These are phyloP conservation scores for Hypoxylon lenormandii DNA, from an alignment of 495 filamentous ascomycete species.

Conservation along the genomic window DNA sequence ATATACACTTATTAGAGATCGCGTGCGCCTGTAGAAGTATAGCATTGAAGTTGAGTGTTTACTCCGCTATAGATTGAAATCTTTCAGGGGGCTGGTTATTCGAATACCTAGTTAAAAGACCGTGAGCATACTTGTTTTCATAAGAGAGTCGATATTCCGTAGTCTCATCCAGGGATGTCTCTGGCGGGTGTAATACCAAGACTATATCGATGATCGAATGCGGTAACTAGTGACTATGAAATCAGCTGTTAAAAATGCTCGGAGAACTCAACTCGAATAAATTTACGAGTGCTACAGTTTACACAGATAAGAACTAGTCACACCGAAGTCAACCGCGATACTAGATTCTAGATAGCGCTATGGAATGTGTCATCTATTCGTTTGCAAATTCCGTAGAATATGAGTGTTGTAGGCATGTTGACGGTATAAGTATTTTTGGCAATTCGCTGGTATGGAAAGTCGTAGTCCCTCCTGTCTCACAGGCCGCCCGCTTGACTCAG, in stretches of 20 bases:
- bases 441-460: no score
- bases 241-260: no score
- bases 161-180: no score
- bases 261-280: conserved; percentile 1
- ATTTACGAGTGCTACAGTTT: conserved; percentile 5
- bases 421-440: no score
- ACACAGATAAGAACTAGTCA: conserved; percentile 10
- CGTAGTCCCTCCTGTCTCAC: no score
- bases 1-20: no score
- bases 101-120: neutral
- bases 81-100: neutral
- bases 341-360: neutral
- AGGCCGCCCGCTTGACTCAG: neutral
- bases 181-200: no score
- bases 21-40: neutral
- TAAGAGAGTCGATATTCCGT: neutral
- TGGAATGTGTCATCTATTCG: conserved; percentile 10
- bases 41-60: neutral
- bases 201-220: no score
- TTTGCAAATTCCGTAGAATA: conserved; percentile 6
- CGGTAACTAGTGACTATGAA: no score
- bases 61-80: neutral
- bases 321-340: neutral
- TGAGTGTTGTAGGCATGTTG: neutral
- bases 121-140: neutral